Conservation (phyloP, 768 basidiomycete genomes). For the Cystobasidium onofrii region DNA sequence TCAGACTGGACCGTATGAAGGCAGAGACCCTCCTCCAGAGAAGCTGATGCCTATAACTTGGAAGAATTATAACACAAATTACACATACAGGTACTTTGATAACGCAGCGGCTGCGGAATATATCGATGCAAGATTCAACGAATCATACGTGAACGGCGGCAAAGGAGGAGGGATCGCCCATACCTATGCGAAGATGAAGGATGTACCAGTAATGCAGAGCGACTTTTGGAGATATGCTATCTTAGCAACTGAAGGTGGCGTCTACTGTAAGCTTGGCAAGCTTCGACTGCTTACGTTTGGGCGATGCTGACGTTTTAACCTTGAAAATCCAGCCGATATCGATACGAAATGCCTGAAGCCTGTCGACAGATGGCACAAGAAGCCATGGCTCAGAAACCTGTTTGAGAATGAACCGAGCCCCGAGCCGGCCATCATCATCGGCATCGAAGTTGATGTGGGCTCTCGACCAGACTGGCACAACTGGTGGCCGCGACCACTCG, state of each 20-base stretch:
- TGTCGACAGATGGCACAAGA: slow-evolving; percentile 10
- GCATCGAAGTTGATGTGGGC: slow-evolving; percentile 51
- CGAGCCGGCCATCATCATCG: slow-evolving; percentile 46
- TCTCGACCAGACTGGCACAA: slow-evolving; percentile 48
- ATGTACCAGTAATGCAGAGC: slow-evolving; percentile 34
- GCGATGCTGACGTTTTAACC: no score
- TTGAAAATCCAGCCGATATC: slow-evolving; percentile 42
- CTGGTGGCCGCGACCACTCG: slow-evolving; percentile 47
- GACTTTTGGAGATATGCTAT: slow-evolving; percentile 41
- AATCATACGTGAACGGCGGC: background rate
- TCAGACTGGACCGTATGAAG: slow-evolving; percentile 31
- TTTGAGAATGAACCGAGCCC: slow-evolving; percentile 36
- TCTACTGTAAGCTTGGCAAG: slow-evolving; percentile 37
- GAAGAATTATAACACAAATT: slow-evolving; percentile 6
- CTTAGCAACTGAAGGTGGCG: slow-evolving; percentile 37
- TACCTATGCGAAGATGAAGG: slow-evolving; percentile 32
- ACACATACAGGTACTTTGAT: slow-evolving; percentile 29
- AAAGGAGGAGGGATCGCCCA: slow-evolving; percentile 30
- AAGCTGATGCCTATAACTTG: background rate
- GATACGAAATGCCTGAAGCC: slow-evolving; percentile 46
- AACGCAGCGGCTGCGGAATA: slow-evolving; percentile 29
- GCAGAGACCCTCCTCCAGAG: background rate
- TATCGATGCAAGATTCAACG: slow-evolving; percentile 32
- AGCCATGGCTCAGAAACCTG: slow-evolving; percentile 39
- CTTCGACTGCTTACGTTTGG: no score